These are phyloP conservation scores for Schwanniomyces vanrijiae DNA, from an alignment of 805 yeast species.

Conservation along the genomic window DNA sequence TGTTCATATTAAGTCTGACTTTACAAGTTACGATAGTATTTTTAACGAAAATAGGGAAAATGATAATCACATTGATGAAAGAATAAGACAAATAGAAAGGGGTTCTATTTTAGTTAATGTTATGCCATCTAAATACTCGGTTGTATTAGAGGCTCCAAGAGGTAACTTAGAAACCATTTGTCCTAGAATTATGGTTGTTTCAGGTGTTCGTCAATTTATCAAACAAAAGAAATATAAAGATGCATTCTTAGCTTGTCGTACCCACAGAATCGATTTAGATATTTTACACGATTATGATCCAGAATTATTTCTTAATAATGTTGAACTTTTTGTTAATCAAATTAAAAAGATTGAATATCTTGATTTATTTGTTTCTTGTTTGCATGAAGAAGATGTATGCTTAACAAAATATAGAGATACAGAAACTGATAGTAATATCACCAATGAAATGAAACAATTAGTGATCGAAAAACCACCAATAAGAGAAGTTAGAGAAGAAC, in stretches of 20 bases:
- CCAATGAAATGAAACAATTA: constrained; percentile 8
- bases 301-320: constrained; percentile 57
- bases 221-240: constrained; percentile 52
- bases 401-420: constrained; percentile 83
- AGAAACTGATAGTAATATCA: constrained; percentile 17
- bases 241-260: constrained; percentile 85
- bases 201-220: constrained; percentile 76
- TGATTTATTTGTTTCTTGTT: constrained; percentile 83
- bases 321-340: constrained; percentile 68
- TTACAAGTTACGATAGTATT: constrained; percentile 30
- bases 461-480: constrained; percentile 20
- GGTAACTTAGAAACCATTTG: constrained; percentile 93
- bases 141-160: constrained; percentile 89
- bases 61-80: constrained; percentile 57
- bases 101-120: constrained; percentile 83
- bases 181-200: constrained; percentile 88
- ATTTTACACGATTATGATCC: constrained; percentile 87
- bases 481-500: constrained; percentile 13
- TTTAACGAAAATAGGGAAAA: constrained; percentile 29
- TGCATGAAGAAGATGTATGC: constrained; percentile 84
- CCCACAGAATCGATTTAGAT: constrained; percentile 90
- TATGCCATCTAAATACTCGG: constrained; percentile 79
- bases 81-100: constrained; percentile 85
- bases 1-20: constrained; percentile 57
- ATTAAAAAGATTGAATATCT: constrained; percentile 71